A percentile compares a stretch with the other conserved stretches of the same genome.
These are phyloP conservation scores for Lotmaria passim DNA, from an alignment of 208 protist species.

Conservation along the genomic window DNA sequence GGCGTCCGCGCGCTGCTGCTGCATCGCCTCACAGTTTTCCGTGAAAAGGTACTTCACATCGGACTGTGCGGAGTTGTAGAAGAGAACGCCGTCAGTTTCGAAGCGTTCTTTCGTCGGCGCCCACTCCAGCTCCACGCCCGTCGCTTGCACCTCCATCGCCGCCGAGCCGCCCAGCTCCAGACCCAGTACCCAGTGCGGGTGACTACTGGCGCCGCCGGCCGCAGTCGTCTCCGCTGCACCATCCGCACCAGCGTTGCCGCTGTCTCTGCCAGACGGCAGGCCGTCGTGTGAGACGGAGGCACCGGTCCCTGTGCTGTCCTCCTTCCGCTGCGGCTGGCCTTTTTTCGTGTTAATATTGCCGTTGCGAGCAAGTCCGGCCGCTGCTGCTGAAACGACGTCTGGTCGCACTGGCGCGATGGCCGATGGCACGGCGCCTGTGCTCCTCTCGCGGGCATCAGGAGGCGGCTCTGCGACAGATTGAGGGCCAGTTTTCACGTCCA, in stretches of 20 bases:
- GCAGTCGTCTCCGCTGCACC: background rate
- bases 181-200: constrained; percentile 30
- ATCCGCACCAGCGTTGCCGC: background rate
- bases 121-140: constrained; percentile 22
- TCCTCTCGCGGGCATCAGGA: too few species aligned
- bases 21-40: constrained; percentile 7
- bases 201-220: constrained; percentile 1
- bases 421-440: too few species aligned
- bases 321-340: too few species aligned
- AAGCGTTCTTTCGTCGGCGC: constrained; percentile 32
- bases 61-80: constrained; percentile 19
- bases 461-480: too few species aligned
- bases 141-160: constrained; percentile 12
- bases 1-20: constrained; percentile 6
- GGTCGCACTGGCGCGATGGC: too few species aligned
- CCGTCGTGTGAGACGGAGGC: background rate
- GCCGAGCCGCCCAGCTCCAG: constrained; percentile 23
- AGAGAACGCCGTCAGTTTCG: constrained; percentile 31
- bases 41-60: constrained; percentile 15
- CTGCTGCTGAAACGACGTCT: too few species aligned
- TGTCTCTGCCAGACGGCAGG: constrained; percentile 6
- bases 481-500: too few species aligned
- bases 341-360: background rate
- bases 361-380: background rate
- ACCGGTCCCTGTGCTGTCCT: constrained; percentile 4